Evolutionary conservation across 2,329 filamentous ascomycete genomes (phyloP).

Genomic region (Nemania serpens): DNA sequence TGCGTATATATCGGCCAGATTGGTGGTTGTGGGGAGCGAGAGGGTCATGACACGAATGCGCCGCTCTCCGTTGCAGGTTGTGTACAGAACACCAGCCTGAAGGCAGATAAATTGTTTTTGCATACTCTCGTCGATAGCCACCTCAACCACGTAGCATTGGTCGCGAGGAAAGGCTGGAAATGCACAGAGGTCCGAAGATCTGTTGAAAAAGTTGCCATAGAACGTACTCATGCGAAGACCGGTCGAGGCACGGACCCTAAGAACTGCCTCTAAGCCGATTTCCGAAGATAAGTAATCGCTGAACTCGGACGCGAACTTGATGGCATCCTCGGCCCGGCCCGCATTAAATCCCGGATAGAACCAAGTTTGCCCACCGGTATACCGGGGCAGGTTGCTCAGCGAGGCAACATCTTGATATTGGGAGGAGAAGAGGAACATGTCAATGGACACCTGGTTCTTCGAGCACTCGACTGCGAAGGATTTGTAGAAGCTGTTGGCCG

Average conservation of each 20-base stretch:
- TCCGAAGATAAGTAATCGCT: constrained; percentile 96
- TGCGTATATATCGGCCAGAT: constrained; percentile 87
- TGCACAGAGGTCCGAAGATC: constrained; percentile 94
- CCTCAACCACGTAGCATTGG: constrained; percentile 96
- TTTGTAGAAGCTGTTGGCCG: constrained; percentile 96
- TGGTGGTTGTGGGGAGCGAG: constrained; percentile 89
- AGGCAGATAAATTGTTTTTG: constrained; percentile 90
- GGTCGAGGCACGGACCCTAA: constrained; percentile 92
- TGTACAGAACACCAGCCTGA: constrained; percentile 94
- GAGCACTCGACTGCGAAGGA: constrained; percentile 98
- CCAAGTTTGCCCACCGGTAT: constrained; percentile 96
- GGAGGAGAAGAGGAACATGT: constrained; percentile 96
- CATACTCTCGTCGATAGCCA: constrained; percentile 94
- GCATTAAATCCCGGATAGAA: constrained; percentile 99
- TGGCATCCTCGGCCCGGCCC: constrained; percentile 88
- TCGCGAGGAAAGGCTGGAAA: constrained; percentile 98
- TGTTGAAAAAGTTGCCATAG: constrained; percentile 99
- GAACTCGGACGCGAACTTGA: constrained; percentile 97
- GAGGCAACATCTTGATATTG: constrained; percentile 98
- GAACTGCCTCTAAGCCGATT: constrained; percentile 93
- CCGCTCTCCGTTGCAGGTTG: constrained; percentile 95
- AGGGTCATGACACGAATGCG: constrained; percentile 94
- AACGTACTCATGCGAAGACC: constrained; percentile 96
- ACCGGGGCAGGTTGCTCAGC: constrained; percentile 90
- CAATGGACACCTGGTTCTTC: constrained; percentile 97